Evolutionary conservation across 1,139 yeast genomes (phyloP).

Genomic region (Insectozyma bohioensis): DNA sequence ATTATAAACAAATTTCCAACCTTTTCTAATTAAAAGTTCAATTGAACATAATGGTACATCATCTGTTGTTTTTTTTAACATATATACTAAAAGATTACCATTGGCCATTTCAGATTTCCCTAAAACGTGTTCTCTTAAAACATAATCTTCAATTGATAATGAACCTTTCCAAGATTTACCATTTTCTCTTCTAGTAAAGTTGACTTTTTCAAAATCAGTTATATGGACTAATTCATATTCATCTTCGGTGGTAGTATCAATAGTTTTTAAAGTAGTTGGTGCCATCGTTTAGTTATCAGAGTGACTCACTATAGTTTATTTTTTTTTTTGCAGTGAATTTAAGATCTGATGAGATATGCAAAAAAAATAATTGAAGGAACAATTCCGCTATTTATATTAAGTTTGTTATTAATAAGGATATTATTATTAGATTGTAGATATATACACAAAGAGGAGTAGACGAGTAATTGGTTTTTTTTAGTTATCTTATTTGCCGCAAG

Average conservation of each 20-base stretch:
- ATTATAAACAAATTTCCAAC: slow-evolving; percentile 24
- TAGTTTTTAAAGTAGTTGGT: slow-evolving; percentile 4
- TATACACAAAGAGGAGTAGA: too few species aligned
- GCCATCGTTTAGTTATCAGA: too few species aligned
- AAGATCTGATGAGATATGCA: too few species aligned
- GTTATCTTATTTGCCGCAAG: slow-evolving; percentile 3
- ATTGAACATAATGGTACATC: slow-evolving; percentile 31
- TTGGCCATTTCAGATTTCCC: slow-evolving; percentile 33
- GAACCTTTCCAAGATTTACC: slow-evolving; percentile 54
- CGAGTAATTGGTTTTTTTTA: too few species aligned
- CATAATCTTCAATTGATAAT: slow-evolving; percentile 47
- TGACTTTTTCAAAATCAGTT: slow-evolving; percentile 41
- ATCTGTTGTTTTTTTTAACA: slow-evolving; percentile 24
- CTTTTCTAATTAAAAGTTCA: slow-evolving; percentile 36
- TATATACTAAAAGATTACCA: slow-evolving; percentile 21
- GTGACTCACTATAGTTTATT: too few species aligned
- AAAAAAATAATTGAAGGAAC: too few species aligned
- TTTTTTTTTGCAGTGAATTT: too few species aligned
- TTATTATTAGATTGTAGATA: too few species aligned
- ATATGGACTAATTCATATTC: slow-evolving; percentile 22
- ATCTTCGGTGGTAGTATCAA: slow-evolving; percentile 4
- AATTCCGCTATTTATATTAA: too few species aligned
- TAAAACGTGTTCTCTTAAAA: slow-evolving; percentile 47
- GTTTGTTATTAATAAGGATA: too few species aligned
- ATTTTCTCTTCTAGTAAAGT: slow-evolving; percentile 50